Base-by-base conservation (phyloP, 768 basidiomycete species). In the Psilocybe cubensis region DNA sequence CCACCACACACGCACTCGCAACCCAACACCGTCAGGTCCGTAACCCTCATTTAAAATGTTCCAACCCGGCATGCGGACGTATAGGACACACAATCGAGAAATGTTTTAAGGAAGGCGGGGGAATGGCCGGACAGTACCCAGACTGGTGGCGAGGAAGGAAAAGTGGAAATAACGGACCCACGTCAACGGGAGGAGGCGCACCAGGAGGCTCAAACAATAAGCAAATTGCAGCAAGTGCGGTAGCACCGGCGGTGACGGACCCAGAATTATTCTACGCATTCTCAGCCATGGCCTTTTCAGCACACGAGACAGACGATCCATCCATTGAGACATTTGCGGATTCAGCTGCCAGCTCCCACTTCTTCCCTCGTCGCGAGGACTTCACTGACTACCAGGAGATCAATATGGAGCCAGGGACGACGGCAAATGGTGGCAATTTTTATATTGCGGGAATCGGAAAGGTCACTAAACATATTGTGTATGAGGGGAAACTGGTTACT, bases 121-220 rank as follows among this genome's bases (percentile, higher is more conserved):
- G 61, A 42, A 65, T 59, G 45, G 64, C 52, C 5, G 61, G 64
- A 1, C 61, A 65, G 40, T 65, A 58, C 24, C 61, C 64, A 3
- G 48, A 51, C 3, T 57, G 61, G 58, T 62, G 54, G 56, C 54
- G 23, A 43, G 42, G 42, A 18, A 43, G n/a, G n/a, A n/a, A n/a
- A n/a, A n/a, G n/a, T n/a, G n/a, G n/a, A n/a, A n/a, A n/a, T n/a
- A n/a, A n/a, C n/a, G n/a, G n/a, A n/a, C n/a, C n/a, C n/a, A n/a
- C n/a, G n/a, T n/a, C n/a, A n/a, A n/a, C n/a, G n/a, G n/a, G n/a
- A n/a, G n/a, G n/a, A n/a, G n/a, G n/a, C n/a, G n/a, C n/a, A n/a
- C n/a, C n/a, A n/a, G n/a, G n/a, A n/a, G n/a, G n/a, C n/a, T n/a
- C 31, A 12, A 33, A 6, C 31, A 33, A 33, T 12, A 12, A 6